These are phyloP conservation scores for Lentinula boryana DNA, from an alignment of 768 basidiomycete genomes.

Conservation along the genomic window DNA sequence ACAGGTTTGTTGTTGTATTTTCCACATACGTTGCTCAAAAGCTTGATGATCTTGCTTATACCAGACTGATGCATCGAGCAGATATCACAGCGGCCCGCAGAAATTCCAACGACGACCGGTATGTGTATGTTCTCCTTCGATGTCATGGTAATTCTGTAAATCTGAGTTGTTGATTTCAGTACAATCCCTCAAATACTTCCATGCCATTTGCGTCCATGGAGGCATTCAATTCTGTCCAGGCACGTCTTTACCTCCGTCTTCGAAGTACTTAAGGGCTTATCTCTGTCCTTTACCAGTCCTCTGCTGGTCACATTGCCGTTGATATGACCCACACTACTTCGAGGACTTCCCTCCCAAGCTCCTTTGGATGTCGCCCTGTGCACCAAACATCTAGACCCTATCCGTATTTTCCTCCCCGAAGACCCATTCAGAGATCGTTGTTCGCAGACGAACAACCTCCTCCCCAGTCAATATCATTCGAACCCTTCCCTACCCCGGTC, in stretches of 20 bases:
- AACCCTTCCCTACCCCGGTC: background rate
- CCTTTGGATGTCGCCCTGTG: background rate
- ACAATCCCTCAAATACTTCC: background rate
- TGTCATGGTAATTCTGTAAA: background rate
- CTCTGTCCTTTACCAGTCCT: background rate
- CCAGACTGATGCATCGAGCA: background rate
- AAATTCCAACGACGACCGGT: background rate
- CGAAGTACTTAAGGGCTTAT: background rate
- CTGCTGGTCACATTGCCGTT: background rate
- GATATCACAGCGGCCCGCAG: background rate
- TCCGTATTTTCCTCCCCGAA: background rate
- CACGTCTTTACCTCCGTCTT: background rate
- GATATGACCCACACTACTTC: background rate
- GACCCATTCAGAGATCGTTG: background rate
- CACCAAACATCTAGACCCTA: background rate
- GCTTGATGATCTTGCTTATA: background rate
- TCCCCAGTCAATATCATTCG: background rate
- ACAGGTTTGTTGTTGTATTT: background rate
- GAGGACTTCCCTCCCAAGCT: background rate
- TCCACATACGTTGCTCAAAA: background rate
- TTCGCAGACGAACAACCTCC: background rate
- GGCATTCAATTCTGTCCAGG: background rate
- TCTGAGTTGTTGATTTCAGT: background rate
- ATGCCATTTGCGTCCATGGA: background rate
- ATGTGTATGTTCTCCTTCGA: background rate